Evolutionary conservation across 1,284 basidiomycete species (phyloP), one percentile per base, ranked within the genome.

Genomic region (Laetiporus sulphureus): DNA sequence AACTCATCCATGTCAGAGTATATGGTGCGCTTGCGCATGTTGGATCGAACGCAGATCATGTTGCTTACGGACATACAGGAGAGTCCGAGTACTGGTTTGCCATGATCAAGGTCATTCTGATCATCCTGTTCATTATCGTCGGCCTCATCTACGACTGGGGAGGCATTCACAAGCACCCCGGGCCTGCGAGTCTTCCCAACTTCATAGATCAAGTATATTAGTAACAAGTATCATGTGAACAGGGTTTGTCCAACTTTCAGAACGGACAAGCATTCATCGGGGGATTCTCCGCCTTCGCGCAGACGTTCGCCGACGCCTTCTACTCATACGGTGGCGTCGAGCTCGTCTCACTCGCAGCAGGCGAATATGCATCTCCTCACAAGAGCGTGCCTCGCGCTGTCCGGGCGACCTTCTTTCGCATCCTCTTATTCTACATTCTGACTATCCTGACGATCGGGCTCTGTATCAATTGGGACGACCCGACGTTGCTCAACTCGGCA

Each of bases 251-350:
- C 1, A 79, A 77, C 55, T 77, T 77, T 47, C 68, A 67, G 13
- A 49, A 70, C 36, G 66, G 62, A 20, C 66, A 74, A 55, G 71
- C 74, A 0, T 76, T 78, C 51, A 60, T 73, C 8, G 73, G 73
- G 11, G 73, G 74, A 30, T 77, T 77, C 46, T 51, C 70, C 29
- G 64, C 68, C 20, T 72, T 75, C 51, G 70, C 72, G 2, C 72
- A 74, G 50, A 75, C 67, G 2, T 76, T 75, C 38, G 71, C 75
- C 13, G 77, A 64, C 41, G 76, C 74, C 3, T 78, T 77, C 49
- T 86, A 78, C 61, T 82, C 79, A n/a, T 86, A 76, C 61, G 76
- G 79, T 34, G 83, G 83, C n/a, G 79, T 83, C 22, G 83, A 86
- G 50, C 75, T 87, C 4, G 78, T 86, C 18, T 77, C 79, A 53